These are phyloP conservation scores for Lecanicillium sp. DNA, from an alignment of 2,329 filamentous ascomycete genomes.

Conservation along the genomic window DNA sequence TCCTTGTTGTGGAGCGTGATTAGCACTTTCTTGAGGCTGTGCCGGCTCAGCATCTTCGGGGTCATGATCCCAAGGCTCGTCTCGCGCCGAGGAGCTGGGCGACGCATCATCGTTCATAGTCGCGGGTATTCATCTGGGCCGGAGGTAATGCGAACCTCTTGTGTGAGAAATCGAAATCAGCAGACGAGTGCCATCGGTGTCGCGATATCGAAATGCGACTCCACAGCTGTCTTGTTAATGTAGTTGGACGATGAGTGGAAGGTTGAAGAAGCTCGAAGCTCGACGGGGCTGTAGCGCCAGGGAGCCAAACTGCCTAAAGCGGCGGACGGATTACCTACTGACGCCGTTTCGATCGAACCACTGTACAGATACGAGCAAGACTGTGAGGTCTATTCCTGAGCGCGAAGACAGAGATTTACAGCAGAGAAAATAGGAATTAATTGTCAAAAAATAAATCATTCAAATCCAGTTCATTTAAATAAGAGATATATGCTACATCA, in stretches of 20 bases:
- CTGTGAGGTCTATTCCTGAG: no score
- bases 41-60: neutral
- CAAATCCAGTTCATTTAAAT: neutral
- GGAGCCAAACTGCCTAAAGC: no score
- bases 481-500: no score
- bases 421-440: neutral
- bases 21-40: neutral
- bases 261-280: no score
- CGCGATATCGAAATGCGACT: no score
- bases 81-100: slow-evolving; percentile 34
- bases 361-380: no score
- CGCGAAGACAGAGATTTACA: no score
- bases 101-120: slow-evolving; percentile 49
- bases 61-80: slow-evolving; percentile 4
- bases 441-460: neutral
- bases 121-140: slow-evolving; percentile 29
- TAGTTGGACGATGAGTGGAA: no score
- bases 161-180: neutral
- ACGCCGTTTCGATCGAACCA: no score
- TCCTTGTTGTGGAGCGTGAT: neutral
- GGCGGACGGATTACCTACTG: no score
- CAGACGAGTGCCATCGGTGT: neutral
- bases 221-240: no score
- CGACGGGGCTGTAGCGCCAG: no score
- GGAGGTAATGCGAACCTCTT: slow-evolving; percentile 8